These are phyloP conservation scores for Inonotus hispidus DNA, from an alignment of 1,284 basidiomycete species.

Conservation along the genomic window DNA sequence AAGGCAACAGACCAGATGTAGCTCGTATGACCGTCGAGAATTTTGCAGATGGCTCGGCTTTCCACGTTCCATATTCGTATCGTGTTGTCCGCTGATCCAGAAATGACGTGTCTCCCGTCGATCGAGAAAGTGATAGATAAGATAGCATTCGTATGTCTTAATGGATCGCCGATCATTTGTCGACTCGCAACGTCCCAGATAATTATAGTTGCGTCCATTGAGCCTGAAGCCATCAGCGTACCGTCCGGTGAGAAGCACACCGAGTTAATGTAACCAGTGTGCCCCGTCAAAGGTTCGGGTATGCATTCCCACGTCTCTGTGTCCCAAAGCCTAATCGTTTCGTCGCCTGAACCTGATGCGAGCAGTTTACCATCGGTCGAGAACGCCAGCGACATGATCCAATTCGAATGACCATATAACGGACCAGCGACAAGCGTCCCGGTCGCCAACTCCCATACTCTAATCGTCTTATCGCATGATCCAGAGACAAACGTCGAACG, in stretches of 20 bases:
- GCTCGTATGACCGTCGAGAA: not conserved
- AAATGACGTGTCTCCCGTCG: constrained; percentile 1
- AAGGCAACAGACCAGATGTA: not conserved
- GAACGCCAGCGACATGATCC: constrained; percentile 18
- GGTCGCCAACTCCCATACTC: constrained; percentile 1
- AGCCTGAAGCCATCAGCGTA: constrained; percentile 12
- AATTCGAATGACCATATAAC: constrained; percentile 16
- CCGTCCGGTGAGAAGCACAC: constrained; percentile 17
- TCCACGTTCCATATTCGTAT: not conserved
- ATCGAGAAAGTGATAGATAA: not conserved
- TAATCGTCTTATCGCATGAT: constrained; percentile 1
- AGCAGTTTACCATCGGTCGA: constrained; percentile 23
- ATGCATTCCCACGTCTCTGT: constrained; percentile 1
- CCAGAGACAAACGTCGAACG: not conserved
- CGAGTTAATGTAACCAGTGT: constrained; percentile 18
- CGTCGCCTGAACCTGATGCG: constrained; percentile 22
- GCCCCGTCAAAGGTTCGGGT: constrained; percentile 1
- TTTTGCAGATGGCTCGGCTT: not conserved
- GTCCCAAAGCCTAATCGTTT: constrained; percentile 12
- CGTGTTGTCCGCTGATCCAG: not conserved
- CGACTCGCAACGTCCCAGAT: constrained; percentile 17
- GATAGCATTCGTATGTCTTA: not conserved
- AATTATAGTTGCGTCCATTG: constrained; percentile 13
- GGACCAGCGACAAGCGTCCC: not conserved
- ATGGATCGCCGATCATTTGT: not conserved